phyloP scores from a whole-genome alignment of 2,329 filamentous ascomycete species.

The Trichoderma koningii region DNA sequence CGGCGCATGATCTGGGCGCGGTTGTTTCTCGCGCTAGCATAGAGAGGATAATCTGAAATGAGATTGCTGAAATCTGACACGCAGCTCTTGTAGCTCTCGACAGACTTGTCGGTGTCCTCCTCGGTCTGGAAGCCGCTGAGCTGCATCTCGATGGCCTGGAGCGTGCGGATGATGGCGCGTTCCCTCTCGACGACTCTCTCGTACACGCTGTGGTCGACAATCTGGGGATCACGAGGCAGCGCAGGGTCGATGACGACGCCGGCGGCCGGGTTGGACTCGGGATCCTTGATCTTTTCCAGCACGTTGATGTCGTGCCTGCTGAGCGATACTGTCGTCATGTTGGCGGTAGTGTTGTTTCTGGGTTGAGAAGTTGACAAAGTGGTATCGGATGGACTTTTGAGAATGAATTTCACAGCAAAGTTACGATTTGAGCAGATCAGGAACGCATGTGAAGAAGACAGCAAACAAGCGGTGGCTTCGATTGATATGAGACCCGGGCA shows the following conservation, averaged over 20 bases:
- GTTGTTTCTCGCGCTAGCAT: conserved; percentile 75
- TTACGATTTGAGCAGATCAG: background rate
- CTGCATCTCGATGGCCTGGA: conserved; percentile 59
- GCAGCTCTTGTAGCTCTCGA: conserved; percentile 50
- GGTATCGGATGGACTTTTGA: background rate
- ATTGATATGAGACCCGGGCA: conserved; percentile 5
- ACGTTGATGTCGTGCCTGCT: conserved; percentile 62
- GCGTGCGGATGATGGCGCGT: conserved; percentile 53
- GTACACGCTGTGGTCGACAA: conserved; percentile 55
- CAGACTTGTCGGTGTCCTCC: conserved; percentile 42
- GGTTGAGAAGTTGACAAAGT: background rate
- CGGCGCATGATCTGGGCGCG: conserved; percentile 67
- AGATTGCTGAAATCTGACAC: conserved; percentile 56
- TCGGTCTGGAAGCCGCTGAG: conserved; percentile 47
- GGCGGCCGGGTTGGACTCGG: conserved; percentile 60
- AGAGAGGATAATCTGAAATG: conserved; percentile 60
- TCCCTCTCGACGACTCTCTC: conserved; percentile 53
- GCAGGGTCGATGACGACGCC: conserved; percentile 57
- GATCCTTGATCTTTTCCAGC: conserved; percentile 67
- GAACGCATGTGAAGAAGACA: background rate
- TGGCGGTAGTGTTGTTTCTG: conserved; percentile 23
- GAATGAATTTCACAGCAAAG: background rate
- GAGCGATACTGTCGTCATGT: conserved; percentile 54
- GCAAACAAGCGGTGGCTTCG: too few relatives aligned
- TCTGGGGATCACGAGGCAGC: conserved; percentile 59